phyloP scores from a whole-genome alignment of 2,329 filamentous ascomycete genomes.

The Trichoderma semiorbis region DNA sequence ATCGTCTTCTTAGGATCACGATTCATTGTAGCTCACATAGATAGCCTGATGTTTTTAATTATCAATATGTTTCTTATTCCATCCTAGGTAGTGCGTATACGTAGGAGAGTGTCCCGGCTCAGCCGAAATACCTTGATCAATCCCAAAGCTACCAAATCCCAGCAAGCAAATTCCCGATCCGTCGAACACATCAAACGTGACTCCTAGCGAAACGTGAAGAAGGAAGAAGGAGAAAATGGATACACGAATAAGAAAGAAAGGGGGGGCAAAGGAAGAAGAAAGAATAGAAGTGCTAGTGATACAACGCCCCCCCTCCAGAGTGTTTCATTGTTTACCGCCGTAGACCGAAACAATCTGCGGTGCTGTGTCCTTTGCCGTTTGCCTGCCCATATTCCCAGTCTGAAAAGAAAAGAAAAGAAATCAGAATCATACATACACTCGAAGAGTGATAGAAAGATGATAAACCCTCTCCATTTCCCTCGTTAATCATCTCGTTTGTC shows the following conservation, averaged over 20 bases:
- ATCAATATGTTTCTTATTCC: background rate
- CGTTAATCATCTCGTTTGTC: conserved; percentile 28
- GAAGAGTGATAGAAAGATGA: background rate
- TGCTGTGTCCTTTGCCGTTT: background rate
- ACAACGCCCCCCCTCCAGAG: background rate
- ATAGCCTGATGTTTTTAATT: background rate
- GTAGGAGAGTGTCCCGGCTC: background rate
- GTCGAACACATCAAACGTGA: background rate
- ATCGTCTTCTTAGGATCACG: background rate
- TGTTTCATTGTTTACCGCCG: background rate
- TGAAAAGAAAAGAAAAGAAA: background rate
- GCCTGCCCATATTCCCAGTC: background rate
- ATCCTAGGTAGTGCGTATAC: background rate
- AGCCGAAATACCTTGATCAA: background rate
- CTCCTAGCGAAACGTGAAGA: background rate
- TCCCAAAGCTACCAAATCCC: background rate
- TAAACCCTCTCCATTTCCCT: background rate
- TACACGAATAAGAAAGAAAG: background rate
- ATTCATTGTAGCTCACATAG: background rate
- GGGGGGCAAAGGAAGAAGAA: background rate
- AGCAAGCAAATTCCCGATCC: background rate
- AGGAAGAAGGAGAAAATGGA: background rate
- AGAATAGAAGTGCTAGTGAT: background rate
- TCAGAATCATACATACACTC: background rate
- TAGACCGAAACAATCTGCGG: background rate